phyloP scores from a whole-genome alignment of 805 yeast species.

The Candida silvatica region DNA sequence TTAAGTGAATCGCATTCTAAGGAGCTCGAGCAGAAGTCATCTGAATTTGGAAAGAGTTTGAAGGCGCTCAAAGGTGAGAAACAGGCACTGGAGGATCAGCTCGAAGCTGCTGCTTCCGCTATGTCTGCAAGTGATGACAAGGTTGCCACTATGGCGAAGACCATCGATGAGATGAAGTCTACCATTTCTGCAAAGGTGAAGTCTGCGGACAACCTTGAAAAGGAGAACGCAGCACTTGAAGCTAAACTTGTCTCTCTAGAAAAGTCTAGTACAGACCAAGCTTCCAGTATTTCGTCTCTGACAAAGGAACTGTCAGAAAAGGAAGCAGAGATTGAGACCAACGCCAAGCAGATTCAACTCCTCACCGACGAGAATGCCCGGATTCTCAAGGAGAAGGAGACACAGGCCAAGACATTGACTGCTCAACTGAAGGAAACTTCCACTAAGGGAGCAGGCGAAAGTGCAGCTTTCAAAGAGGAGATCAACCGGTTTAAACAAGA shows the following conservation, averaged over 20 bases:
- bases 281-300: too few species aligned
- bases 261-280: too few species aligned
- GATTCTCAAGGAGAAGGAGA: background rate
- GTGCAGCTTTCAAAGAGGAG: background rate
- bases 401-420: background rate
- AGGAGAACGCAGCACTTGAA: too few species aligned
- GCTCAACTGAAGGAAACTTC: background rate
- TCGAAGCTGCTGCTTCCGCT: too few species aligned
- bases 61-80: background rate
- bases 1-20: background rate
- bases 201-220: slow-evolving; percentile 1
- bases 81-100: background rate
- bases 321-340: background rate
- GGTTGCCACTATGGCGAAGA: background rate
- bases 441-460: background rate
- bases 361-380: background rate
- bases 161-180: background rate
- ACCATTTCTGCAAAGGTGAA: background rate
- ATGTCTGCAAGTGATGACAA: background rate
- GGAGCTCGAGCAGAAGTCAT: background rate
- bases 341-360: background rate
- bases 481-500: background rate
- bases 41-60: background rate
- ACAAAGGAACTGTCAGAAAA: too few species aligned
- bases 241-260: too few species aligned